A percentile compares a stretch with the other conserved stretches of the same genome.
Evolutionary conservation across 2,329 filamentous ascomycete genomes (phyloP).

Genomic region (Microdochium nivale): DNA sequence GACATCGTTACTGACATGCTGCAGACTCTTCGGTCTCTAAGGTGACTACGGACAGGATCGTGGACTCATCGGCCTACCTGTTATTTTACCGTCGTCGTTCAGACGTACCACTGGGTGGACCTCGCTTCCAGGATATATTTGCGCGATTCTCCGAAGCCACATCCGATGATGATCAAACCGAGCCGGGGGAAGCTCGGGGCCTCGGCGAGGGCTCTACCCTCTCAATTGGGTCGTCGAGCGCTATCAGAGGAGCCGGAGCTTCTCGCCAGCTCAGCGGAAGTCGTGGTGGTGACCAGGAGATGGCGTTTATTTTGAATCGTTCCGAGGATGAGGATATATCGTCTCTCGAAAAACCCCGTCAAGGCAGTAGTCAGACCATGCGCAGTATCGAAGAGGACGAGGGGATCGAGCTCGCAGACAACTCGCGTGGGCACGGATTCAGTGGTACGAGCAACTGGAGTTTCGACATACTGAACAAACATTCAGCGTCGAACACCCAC

Average conservation of each 20-base stretch:
- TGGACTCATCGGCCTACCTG: constrained; percentile 77
- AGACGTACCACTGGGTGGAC: constrained; percentile 66
- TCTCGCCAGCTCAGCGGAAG: constrained; percentile 52
- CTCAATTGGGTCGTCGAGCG: constrained; percentile 80
- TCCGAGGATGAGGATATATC: constrained; percentile 19
- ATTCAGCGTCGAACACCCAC: constrained; percentile 19
- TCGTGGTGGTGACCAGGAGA: constrained; percentile 40
- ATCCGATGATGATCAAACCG: constrained; percentile 33
- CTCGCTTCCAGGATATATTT: constrained; percentile 62
- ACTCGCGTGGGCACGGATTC: constrained; percentile 19
- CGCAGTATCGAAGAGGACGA: constrained; percentile 41
- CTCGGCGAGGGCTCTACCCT: constrained; percentile 77
- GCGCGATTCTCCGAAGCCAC: constrained; percentile 49
- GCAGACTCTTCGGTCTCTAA: constrained; percentile 67
- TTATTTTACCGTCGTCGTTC: constrained; percentile 92
- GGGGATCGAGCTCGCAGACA: constrained; percentile 29
- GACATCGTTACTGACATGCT: constrained; percentile 27
- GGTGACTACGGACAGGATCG: constrained; percentile 51
- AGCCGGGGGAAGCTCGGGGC: constrained; percentile 74
- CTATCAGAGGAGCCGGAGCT: constrained; percentile 69
- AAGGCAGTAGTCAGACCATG: constrained; percentile 4
- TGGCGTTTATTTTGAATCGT: constrained; percentile 3
- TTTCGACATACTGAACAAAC: constrained; percentile 28
- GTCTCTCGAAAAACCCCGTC: too few relatives aligned
- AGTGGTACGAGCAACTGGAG: constrained; percentile 29